phyloP scores from a whole-genome alignment of 805 yeast genomes.

The Saccharomyces paradoxus region DNA sequence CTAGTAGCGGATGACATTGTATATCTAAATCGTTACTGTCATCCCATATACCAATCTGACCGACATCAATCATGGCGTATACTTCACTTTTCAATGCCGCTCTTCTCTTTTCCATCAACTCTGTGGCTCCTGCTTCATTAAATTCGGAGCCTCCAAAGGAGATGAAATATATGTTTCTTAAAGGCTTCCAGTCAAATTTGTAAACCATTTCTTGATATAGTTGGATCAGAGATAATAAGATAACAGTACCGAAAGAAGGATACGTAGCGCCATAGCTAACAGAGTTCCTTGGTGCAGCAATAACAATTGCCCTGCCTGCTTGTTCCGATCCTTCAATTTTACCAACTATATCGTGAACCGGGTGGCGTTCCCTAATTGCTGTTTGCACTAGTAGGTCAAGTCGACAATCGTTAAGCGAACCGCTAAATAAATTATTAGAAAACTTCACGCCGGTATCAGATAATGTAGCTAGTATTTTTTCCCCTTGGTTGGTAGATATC shows the following conservation, averaged over 20 bases:
- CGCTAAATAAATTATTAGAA: slow-evolving; percentile 17
- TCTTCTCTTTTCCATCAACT: slow-evolving; percentile 55
- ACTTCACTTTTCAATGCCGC: slow-evolving; percentile 51
- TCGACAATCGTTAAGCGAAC: slow-evolving; percentile 11
- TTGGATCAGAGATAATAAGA: slow-evolving; percentile 62
- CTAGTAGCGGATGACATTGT: slow-evolving; percentile 58
- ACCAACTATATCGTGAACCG: slow-evolving; percentile 72
- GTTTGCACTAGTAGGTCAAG: slow-evolving; percentile 34
- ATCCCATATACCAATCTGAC: slow-evolving; percentile 40
- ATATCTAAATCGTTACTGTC: slow-evolving; percentile 47
- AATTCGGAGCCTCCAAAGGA: slow-evolving; percentile 79
- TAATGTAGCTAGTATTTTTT: slow-evolving; percentile 28
- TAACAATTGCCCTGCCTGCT: slow-evolving; percentile 56
- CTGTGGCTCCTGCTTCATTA: slow-evolving; percentile 78
- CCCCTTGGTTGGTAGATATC: slow-evolving; percentile 65
- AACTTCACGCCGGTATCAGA: slow-evolving; percentile 23
- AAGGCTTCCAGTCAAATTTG: slow-evolving; percentile 69
- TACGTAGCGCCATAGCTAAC: slow-evolving; percentile 64
- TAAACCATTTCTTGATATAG: slow-evolving; percentile 56
- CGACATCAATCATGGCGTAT: slow-evolving; percentile 64
- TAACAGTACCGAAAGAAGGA: slow-evolving; percentile 67
- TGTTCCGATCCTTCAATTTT: slow-evolving; percentile 77
- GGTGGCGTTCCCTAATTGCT: slow-evolving; percentile 46
- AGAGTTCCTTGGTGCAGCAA: slow-evolving; percentile 81
- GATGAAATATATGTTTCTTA: slow-evolving; percentile 71